Evolutionary conservation across 106 monocot species (phyloP), one percentile per base, ranked within the genome.

Genomic region (Dioscorea dumetorum): DNA sequence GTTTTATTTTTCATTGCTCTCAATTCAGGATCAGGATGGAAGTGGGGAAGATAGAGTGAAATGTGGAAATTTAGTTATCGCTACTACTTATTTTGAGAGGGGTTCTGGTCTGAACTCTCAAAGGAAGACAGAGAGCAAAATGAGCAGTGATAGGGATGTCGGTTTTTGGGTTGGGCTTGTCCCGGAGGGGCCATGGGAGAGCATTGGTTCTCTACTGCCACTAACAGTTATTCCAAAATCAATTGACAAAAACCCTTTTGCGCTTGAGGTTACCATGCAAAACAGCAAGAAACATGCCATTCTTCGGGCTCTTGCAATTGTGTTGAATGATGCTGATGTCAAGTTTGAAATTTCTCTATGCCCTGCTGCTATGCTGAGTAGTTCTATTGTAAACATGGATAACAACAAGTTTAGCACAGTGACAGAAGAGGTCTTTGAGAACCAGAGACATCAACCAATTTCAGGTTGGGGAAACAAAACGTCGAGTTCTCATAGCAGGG

Each of bases 131-230:
- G 76, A 76, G 0, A 72, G 58, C 22, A 28, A 53, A 70, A 48
- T 16, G 50, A 41, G 16, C 18, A 65, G 57, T 77, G 74, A 84
- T 73, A 79, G 71, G 32, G 89, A 89, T 66, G 68, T 74, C 51
- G 80, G 86, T 65, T 97, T 97, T 69, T 89, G 77, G 77, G 70
- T 92, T 64, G 88, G 89, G 14, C 87, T 89, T 82, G 70, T 74
- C 50, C 75, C 79, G 64, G 65, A 84, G 57, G 97, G 97, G 33
- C 91, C 88, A 2, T 97, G 97, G 97, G 88, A 89, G 78, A 74
- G 68, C 22, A 88, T 92, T 81, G 77, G 78, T 53, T 80, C 91
- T 21, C 60, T 87, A 69, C 70, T 97, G 19, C 84, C 97, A 57
- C 62, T 87, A 62, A 66, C 84, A 66, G 68, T 86, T 60, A 57